These are phyloP conservation scores for Penicillium malachiteum DNA, from an alignment of 495 filamentous ascomycete genomes.

Conservation along the genomic window DNA sequence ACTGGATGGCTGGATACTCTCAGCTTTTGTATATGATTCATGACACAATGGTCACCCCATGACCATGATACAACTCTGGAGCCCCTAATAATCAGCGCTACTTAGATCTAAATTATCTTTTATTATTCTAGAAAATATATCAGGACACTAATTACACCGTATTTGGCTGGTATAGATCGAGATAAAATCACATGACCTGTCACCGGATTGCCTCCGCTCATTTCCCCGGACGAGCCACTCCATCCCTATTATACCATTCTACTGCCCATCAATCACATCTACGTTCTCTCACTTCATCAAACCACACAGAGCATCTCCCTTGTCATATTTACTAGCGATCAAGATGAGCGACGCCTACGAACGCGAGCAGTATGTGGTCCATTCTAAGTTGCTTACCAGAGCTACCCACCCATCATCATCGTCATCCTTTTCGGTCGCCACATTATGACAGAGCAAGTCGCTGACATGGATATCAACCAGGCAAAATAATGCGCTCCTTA, in stretches of 20 bases:
- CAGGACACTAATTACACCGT: not conserved
- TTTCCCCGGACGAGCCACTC: conserved; percentile 16
- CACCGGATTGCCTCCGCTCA: conserved; percentile 4
- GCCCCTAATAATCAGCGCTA: too few relatives aligned
- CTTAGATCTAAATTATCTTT: too few relatives aligned
- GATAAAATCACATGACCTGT: conserved; percentile 14
- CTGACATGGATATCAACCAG: conserved; percentile 29
- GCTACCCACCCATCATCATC: not conserved
- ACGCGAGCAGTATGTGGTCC: conserved; percentile 66
- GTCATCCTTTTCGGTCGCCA: not conserved
- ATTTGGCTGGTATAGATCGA: not conserved
- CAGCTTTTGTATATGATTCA: conserved; percentile 13
- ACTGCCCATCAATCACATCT: not conserved
- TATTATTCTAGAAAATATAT: not conserved
- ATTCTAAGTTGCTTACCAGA: not conserved
- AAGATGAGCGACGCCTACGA: conserved; percentile 94
- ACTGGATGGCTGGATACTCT: conserved; percentile 14
- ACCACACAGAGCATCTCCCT: not conserved
- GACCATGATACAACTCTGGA: too few relatives aligned
- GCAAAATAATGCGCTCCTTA: conserved; percentile 94
- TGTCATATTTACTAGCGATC: not conserved
- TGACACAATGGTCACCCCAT: conserved; percentile 4
- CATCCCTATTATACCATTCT: conserved; percentile 1
- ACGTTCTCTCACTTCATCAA: not conserved
- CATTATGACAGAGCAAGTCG: not conserved